Percentiles rank a stretch among this genome's conserved stretches.
These are phyloP conservation scores for Laburnicola sp. DNA, from an alignment of 2,329 filamentous ascomycete genomes.

Conservation along the genomic window DNA sequence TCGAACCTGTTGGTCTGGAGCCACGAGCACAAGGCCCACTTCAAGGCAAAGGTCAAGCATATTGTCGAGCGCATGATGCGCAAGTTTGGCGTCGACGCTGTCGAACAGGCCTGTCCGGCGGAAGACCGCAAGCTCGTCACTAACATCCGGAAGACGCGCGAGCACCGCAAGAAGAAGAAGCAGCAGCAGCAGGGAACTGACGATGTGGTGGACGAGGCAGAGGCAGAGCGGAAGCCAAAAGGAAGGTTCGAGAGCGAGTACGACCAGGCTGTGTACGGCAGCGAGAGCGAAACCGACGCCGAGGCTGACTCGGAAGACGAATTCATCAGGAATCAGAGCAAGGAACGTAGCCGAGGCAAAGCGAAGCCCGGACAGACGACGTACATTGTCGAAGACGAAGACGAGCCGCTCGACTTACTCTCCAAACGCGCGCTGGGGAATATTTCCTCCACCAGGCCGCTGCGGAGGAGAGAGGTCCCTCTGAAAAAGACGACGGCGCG, in stretches of 20 bases:
- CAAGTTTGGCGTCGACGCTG: constrained; percentile 79
- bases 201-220: constrained; percentile 51
- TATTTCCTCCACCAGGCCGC: constrained; percentile 87
- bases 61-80: constrained; percentile 94
- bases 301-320: constrained; percentile 49
- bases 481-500: constrained; percentile 48
- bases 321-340: constrained; percentile 39
- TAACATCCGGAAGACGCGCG: constrained; percentile 94
- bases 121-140: constrained; percentile 85
- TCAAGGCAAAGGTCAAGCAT: constrained; percentile 96
- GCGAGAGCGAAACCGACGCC: constrained; percentile 56
- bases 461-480: constrained; percentile 60
- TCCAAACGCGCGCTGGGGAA: constrained; percentile 87
- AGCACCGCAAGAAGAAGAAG: constrained; percentile 88
- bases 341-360: constrained; percentile 34
- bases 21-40: constrained; percentile 96
- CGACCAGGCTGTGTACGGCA: constrained; percentile 90
- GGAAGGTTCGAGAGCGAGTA: constrained; percentile 87
- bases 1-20: constrained; percentile 95
- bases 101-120: constrained; percentile 82
- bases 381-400: constrained; percentile 92
- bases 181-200: constrained; percentile 59
- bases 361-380: constrained; percentile 58
- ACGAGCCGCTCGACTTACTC: constrained; percentile 91
- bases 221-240: constrained; percentile 48